Conservation (phyloP, 2,329 filamentous ascomycete genomes). For the Arthrobotrys sphaeroides region DNA sequence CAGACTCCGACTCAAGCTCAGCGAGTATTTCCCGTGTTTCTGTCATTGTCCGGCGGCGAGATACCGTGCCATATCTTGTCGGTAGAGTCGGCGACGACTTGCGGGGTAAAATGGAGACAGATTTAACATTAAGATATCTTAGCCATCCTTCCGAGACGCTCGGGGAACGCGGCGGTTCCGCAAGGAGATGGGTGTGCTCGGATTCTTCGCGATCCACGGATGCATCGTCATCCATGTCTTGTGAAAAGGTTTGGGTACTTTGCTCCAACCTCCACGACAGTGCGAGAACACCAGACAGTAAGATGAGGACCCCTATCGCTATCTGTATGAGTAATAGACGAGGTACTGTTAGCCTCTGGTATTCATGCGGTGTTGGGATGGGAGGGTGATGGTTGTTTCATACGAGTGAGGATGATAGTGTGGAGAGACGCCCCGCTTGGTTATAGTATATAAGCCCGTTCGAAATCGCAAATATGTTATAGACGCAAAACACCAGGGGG, state of each 20-base stretch:
- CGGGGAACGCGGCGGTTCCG: conserved; percentile 15
- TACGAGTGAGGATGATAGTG: conserved; percentile 75
- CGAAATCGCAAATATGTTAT: conserved; percentile 98
- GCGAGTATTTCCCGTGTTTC: conserved; percentile 45
- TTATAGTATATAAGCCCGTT: conserved; percentile 97
- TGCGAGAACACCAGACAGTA: conserved; percentile 86
- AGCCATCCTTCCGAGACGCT: conserved; percentile 16
- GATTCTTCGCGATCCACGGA: conserved; percentile 16
- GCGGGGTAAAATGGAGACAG: conserved; percentile 8
- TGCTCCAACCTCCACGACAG: conserved; percentile 82
- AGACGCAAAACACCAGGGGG: conserved; percentile 96
- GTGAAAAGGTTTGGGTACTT: conserved; percentile 73
- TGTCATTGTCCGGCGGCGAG: conserved; percentile 41
- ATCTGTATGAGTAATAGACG: conserved; percentile 65
- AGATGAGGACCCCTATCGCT: conserved; percentile 82
- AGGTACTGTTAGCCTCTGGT: neutral
- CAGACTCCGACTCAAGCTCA: conserved; percentile 38
- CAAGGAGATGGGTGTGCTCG: conserved; percentile 27
- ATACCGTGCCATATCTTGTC: conserved; percentile 28
- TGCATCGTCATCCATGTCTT: conserved; percentile 70
- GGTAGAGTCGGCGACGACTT: conserved; percentile 15
- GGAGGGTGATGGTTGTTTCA: neutral
- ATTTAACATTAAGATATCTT: conserved; percentile 27
- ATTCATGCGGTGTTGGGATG: neutral
- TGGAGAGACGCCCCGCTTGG: conserved; percentile 81